Conservation (phyloP, 2,329 filamentous ascomycete species). For the Trichoderma afroharzianum region DNA sequence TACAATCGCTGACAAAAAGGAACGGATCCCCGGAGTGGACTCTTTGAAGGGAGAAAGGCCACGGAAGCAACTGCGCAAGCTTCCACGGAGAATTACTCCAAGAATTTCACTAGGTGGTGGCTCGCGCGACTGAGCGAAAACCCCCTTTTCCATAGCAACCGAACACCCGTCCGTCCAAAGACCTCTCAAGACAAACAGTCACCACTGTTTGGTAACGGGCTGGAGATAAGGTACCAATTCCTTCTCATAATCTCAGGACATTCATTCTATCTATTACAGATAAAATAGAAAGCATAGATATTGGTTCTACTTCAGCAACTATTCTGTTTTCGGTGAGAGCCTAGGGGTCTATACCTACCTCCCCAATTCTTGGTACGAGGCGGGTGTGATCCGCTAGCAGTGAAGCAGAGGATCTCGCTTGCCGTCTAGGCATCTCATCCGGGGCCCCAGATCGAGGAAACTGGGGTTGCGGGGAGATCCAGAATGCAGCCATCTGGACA, state of each 20-base stretch:
- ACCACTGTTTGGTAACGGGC: background rate
- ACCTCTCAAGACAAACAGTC: background rate
- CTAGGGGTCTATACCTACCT: background rate
- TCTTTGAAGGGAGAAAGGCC: background rate
- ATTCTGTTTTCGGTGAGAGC: background rate
- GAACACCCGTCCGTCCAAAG: background rate
- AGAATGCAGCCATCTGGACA: background rate
- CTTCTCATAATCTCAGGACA: background rate
- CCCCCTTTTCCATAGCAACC: background rate
- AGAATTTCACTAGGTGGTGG: background rate
- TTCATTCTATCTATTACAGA: background rate
- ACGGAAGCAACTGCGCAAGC: background rate
- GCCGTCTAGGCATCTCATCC: background rate
- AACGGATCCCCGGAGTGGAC: background rate
- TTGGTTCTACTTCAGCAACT: background rate
- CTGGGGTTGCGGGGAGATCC: background rate
- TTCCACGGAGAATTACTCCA: background rate
- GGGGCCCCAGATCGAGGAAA: background rate
- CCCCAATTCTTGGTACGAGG: background rate
- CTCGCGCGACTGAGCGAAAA: background rate
- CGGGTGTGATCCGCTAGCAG: background rate
- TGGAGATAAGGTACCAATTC: background rate
- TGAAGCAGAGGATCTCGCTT: background rate
- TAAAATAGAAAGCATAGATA: background rate
- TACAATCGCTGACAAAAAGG: background rate